phyloP scores from a whole-genome alignment of 1,139 yeast genomes.

The Yamadazyma triangularis region DNA sequence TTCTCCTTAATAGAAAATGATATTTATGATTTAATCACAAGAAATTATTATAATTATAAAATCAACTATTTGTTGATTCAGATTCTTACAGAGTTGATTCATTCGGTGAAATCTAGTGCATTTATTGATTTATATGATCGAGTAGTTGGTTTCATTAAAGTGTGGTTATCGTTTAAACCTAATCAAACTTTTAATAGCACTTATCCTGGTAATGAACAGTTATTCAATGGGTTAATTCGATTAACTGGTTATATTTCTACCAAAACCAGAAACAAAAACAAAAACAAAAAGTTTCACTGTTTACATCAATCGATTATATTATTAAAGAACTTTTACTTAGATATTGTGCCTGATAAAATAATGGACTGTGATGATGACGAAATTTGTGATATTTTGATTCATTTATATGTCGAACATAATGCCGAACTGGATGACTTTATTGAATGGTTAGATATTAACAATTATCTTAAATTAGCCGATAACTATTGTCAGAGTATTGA shows the following conservation, averaged over 20 bases:
- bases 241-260: constrained; percentile 3
- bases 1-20: background rate
- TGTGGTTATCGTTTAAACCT: constrained; percentile 25
- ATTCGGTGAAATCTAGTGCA: constrained; percentile 1
- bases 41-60: constrained; percentile 20
- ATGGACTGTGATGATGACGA: constrained; percentile 1
- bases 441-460: background rate
- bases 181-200: constrained; percentile 23
- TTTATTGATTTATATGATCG: constrained; percentile 1
- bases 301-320: background rate
- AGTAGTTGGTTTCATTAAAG: constrained; percentile 11
- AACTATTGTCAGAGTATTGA: background rate
- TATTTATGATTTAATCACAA: constrained; percentile 3
- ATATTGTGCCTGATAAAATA: background rate
- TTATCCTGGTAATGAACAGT: constrained; percentile 25
- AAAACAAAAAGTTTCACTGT: background rate
- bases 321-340: constrained; percentile 2
- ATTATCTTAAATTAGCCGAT: too few species aligned
- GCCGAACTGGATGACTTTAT: background rate
- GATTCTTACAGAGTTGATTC: constrained; percentile 12
- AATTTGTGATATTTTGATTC: constrained; percentile 1
- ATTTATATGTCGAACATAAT: background rate
- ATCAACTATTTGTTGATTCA: constrained; percentile 20
- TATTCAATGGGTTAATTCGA: constrained; percentile 21
- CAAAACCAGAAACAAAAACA: too few species aligned